These are phyloP conservation scores for Bombardia bombarda DNA, from an alignment of 495 filamentous ascomycete species.

Conservation along the genomic window DNA sequence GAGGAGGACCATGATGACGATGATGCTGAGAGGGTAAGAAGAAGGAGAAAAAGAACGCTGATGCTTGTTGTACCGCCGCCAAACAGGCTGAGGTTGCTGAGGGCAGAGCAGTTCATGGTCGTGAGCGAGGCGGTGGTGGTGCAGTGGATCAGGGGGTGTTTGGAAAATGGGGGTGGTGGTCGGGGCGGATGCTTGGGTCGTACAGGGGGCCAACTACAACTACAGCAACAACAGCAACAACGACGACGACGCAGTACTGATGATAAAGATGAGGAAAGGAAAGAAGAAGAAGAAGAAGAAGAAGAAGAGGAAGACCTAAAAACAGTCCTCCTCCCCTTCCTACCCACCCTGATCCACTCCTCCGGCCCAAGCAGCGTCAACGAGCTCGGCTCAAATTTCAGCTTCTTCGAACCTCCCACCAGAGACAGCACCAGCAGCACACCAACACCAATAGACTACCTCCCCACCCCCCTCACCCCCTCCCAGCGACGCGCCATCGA, in stretches of 20 bases:
- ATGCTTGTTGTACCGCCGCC: conserved; percentile 28
- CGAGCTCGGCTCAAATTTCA: conserved; percentile 21
- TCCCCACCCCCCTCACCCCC: too few species aligned
- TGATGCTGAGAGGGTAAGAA: too few species aligned
- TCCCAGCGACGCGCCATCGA: conserved; percentile 16
- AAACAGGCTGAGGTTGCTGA: conserved; percentile 27
- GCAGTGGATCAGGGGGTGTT: conserved; percentile 18
- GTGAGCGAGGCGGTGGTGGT: conserved; percentile 26
- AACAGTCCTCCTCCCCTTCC: conserved; percentile 6
- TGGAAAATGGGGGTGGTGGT: not conserved
- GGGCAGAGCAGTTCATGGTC: conserved; percentile 29
- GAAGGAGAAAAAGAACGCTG: too few species aligned
- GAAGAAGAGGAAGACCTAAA: not conserved
- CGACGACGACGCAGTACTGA: too few species aligned
- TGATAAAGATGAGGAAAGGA: not conserved
- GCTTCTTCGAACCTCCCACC: conserved; percentile 20
- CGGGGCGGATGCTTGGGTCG: too few species aligned
- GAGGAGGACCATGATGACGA: not conserved
- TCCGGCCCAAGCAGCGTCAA: conserved; percentile 5
- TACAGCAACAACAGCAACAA: too few species aligned
- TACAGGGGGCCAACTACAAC: too few species aligned
- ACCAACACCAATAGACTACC: too few species aligned
- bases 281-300: not conserved
- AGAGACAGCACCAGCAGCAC: too few species aligned
- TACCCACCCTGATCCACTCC: conserved; percentile 29